Conservation (phyloP, 225 moss, liverwort and hornwort species). For the Thuidium tamariscinum region DNA sequence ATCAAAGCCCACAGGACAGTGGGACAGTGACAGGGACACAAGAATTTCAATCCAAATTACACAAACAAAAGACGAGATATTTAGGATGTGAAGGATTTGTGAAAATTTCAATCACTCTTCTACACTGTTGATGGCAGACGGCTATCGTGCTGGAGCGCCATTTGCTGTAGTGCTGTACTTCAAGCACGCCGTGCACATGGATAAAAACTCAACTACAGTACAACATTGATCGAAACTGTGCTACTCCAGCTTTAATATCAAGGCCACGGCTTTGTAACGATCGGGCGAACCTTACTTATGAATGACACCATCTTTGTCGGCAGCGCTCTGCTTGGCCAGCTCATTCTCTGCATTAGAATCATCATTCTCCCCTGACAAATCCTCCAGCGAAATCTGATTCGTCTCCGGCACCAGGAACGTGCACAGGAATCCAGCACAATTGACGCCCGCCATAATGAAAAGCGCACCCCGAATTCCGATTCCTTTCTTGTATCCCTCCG, state of each 20-base stretch:
- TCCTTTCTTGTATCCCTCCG: constrained; percentile 9
- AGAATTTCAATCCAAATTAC: neutral
- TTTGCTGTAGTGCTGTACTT: neutral
- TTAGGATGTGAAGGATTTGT: neutral
- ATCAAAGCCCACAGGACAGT: neutral
- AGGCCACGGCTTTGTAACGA: neutral
- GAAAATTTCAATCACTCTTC: neutral
- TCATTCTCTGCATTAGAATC: neutral
- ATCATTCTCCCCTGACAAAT: constrained; percentile 38
- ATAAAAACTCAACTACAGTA: neutral
- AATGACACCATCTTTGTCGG: neutral
- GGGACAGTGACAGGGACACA: neutral
- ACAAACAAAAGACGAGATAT: neutral
- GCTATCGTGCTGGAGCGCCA: neutral
- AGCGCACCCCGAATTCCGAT: constrained; percentile 21
- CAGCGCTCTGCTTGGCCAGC: neutral
- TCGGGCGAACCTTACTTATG: neutral
- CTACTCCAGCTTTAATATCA: neutral
- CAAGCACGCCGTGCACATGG: neutral
- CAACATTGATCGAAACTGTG: neutral
- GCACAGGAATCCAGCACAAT: neutral
- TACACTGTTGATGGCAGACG: neutral
- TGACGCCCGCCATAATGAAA: constrained; percentile 7
- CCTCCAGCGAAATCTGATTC: constrained; percentile 38
- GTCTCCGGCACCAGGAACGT: constrained; percentile 58